These are phyloP conservation scores for Lotus japonicus DNA, from an alignment of 306 rosid genomes.

Conservation along the genomic window DNA sequence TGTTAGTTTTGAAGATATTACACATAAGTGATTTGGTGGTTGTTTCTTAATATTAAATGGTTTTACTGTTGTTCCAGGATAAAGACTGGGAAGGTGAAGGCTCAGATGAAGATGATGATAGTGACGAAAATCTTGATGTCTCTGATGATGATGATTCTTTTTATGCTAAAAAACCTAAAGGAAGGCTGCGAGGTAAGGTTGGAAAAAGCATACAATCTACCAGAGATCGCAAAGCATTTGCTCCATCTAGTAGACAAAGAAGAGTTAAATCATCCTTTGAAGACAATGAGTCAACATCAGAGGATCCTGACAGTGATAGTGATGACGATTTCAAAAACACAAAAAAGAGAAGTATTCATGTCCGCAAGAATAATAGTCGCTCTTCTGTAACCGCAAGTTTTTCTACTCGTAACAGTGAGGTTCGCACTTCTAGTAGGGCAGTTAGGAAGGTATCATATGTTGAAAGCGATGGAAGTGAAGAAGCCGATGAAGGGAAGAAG, in stretches of 20 bases:
- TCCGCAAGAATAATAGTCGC: constrained; percentile 55
- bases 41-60: constrained; percentile 20
- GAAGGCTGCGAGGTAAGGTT: constrained; percentile 53
- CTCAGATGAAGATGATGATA: constrained; percentile 67
- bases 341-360: constrained; percentile 46
- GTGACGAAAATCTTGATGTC: constrained; percentile 55
- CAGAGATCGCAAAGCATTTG: constrained; percentile 51
- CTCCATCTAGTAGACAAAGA: constrained; percentile 54
- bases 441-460: constrained; percentile 95
- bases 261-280: constrained; percentile 69
- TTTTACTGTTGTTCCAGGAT: constrained; percentile 50
- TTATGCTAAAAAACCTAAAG: constrained; percentile 57
- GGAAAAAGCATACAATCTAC: constrained; percentile 46
- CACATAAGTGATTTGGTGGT: background rate
- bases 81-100: constrained; percentile 87
- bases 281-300: constrained; percentile 74
- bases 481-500: constrained; percentile 84
- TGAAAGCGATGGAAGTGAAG: constrained; percentile 99
- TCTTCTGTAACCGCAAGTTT: constrained; percentile 37
- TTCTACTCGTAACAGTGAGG: constrained; percentile 54
- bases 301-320: constrained; percentile 69
- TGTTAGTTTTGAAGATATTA: constrained; percentile 8
- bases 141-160: constrained; percentile 77
- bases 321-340: constrained; percentile 61
- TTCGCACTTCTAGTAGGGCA: constrained; percentile 85